phyloP scores from a whole-genome alignment of 148 eudicot species.

The Rhododendron simsii region DNA sequence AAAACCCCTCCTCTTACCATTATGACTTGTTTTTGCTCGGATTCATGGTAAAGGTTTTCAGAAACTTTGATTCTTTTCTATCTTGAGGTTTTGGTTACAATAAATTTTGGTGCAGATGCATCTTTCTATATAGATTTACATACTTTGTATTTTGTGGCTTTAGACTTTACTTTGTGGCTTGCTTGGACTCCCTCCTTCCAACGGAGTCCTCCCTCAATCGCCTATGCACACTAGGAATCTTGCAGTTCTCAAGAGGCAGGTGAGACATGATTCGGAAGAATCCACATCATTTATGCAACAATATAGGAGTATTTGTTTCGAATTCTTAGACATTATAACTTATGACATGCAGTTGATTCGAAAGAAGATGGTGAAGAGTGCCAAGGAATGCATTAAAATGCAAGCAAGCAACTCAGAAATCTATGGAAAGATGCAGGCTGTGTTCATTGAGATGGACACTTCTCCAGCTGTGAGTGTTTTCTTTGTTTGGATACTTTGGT shows the following conservation, averaged over 20 bases:
- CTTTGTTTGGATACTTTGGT: not conserved
- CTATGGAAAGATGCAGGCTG: slow-evolving; percentile 68
- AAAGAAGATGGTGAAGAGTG: slow-evolving; percentile 70
- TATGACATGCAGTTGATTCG: slow-evolving; percentile 50
- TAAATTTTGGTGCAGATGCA: not conserved
- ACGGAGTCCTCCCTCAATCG: slow-evolving; percentile 86
- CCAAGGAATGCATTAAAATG: slow-evolving; percentile 61
- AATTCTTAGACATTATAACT: not conserved
- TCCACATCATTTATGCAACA: not conserved
- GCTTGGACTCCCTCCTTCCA: slow-evolving; percentile 83
- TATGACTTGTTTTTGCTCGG: slow-evolving; percentile 79
- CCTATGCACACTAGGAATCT: slow-evolving; percentile 93
- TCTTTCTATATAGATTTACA: not conserved
- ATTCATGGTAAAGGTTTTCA: slow-evolving; percentile 48
- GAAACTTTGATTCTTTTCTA: not conserved
- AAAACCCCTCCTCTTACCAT: slow-evolving; percentile 82
- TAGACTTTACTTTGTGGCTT: slow-evolving; percentile 81
- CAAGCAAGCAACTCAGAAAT: slow-evolving; percentile 60
- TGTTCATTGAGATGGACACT: slow-evolving; percentile 61
- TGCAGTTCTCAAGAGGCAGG: slow-evolving; percentile 79
- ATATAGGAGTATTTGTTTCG: not conserved
- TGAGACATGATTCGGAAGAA: slow-evolving; percentile 16
- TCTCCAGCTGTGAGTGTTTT: slow-evolving; percentile 39
- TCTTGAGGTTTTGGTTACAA: not conserved
- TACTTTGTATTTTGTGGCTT: slow-evolving; percentile 1